These are phyloP conservation scores for Thelonectria rubi DNA, from an alignment of 2,329 filamentous ascomycete species.

Conservation along the genomic window DNA sequence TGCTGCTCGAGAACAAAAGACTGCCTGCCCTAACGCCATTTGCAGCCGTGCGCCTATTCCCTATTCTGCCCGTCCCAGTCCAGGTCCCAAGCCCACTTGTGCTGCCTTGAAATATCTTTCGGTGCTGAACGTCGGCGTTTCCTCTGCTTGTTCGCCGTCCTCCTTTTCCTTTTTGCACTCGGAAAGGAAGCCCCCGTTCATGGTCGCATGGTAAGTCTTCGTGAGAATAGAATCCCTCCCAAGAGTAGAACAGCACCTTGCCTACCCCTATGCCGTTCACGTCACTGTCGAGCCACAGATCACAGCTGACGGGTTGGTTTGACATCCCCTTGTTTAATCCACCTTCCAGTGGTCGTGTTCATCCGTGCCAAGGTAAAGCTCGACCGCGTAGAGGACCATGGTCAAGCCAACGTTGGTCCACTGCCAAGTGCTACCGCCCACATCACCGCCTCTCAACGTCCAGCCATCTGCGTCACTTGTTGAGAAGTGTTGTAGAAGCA, in stretches of 20 bases:
- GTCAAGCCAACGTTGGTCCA: conserved; percentile 93
- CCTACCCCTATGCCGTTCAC: background rate
- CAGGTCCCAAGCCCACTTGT: conserved; percentile 37
- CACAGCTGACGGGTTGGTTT: background rate
- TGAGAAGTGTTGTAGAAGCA: conserved; percentile 95
- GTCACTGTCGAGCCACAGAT: background rate
- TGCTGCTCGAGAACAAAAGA: conserved; percentile 45
- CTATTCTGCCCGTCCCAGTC: conserved; percentile 34
- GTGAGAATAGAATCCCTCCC: conserved; percentile 11
- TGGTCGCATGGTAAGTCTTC: conserved; percentile 20
- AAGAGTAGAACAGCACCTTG: background rate
- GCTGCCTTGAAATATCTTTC: conserved; percentile 33
- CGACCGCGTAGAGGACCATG: conserved; percentile 89
- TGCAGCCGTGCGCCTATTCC: conserved; percentile 38
- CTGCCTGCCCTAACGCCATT: conserved; percentile 45
- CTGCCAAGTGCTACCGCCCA: conserved; percentile 85
- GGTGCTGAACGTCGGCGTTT: conserved; percentile 26
- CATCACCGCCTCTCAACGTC: conserved; percentile 83
- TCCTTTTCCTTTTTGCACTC: conserved; percentile 5
- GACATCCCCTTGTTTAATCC: conserved; percentile 66
- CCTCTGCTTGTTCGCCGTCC: conserved; percentile 18
- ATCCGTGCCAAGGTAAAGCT: conserved; percentile 85
- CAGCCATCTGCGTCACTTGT: conserved; percentile 79
- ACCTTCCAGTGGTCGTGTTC: conserved; percentile 96
- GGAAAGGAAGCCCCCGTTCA: conserved; percentile 18